These are phyloP conservation scores for Salisapilia sapeloensis DNA, from an alignment of 352 stramenopile species.

Conservation along the genomic window DNA sequence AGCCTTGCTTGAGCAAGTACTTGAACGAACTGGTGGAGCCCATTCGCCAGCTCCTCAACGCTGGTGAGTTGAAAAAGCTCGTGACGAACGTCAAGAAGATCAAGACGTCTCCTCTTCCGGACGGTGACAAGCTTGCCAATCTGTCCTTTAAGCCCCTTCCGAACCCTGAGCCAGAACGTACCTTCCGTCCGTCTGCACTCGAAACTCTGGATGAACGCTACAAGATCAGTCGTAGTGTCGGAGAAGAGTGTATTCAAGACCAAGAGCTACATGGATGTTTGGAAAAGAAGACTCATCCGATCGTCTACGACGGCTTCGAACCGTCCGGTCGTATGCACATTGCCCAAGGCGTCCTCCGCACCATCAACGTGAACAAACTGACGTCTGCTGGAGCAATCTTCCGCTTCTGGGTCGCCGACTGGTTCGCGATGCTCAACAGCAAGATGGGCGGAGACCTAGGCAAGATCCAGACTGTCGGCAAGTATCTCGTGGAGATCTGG, in stretches of 20 bases:
- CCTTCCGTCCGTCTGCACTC: conserved; percentile 62
- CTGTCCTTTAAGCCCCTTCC: conserved; percentile 42
- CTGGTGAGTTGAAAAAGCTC: conserved; percentile 90
- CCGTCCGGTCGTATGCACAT: conserved; percentile 99
- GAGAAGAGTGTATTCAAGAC: conserved; percentile 88
- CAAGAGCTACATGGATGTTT: conserved; percentile 71
- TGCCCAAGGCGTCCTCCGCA: conserved; percentile 91
- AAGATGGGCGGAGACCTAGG: conserved; percentile 97
- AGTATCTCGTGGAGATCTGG: conserved; percentile 99
- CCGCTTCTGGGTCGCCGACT: conserved; percentile 99
- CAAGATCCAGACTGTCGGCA: conserved; percentile 91
- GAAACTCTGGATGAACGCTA: conserved; percentile 74
- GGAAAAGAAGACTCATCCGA: conserved; percentile 78
- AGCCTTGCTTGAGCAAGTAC: conserved; percentile 84
- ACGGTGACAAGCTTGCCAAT: conserved; percentile 59
- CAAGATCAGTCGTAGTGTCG: conserved; percentile 66
- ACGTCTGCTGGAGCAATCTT: conserved; percentile 91
- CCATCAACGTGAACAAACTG: conserved; percentile 94
- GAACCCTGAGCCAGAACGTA: conserved; percentile 28
- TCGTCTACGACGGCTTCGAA: conserved; percentile 98
- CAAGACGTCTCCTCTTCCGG: conserved; percentile 39
- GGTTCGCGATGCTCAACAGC: conserved; percentile 99
- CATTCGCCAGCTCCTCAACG: conserved; percentile 91
- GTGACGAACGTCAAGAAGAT: conserved; percentile 88
- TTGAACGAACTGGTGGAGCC: conserved; percentile 92